A percentile compares a stretch with the other conserved stretches of the same genome.
Evolutionary conservation across 1,284 basidiomycete genomes (phyloP).

Genomic region (Leccinum angustisporum): DNA sequence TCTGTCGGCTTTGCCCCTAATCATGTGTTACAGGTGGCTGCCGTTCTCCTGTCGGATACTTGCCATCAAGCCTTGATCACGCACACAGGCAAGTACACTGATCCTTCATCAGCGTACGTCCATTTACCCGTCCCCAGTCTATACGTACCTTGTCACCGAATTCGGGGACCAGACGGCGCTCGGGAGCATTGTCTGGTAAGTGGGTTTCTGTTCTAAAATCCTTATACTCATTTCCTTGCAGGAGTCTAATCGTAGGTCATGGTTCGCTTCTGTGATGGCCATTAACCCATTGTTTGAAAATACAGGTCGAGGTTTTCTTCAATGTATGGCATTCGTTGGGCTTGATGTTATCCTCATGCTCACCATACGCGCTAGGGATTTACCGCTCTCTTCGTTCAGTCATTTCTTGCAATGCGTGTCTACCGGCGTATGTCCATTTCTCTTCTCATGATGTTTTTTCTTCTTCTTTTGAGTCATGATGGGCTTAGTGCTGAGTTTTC

Average conservation of each 20-base stretch:
- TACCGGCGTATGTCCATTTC: slow-evolving; percentile 26
- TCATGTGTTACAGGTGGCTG: slow-evolving; percentile 41
- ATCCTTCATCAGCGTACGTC: background rate
- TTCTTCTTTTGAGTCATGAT: background rate
- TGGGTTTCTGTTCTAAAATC: background rate
- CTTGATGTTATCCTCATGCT: background rate
- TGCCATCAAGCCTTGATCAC: slow-evolving; percentile 58
- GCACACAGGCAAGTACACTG: slow-evolving; percentile 45
- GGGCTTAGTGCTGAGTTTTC: background rate
- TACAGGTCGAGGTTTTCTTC: slow-evolving; percentile 41
- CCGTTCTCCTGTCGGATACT: slow-evolving; percentile 52
- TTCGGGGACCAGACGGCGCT: slow-evolving; percentile 36
- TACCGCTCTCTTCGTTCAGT: slow-evolving; percentile 41
- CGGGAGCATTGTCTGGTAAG: slow-evolving; percentile 48
- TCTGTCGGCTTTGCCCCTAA: background rate
- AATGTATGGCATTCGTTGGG: slow-evolving; percentile 23
- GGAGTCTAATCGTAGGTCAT: slow-evolving; percentile 49
- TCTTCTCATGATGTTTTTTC: slow-evolving; percentile 3
- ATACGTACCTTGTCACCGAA: slow-evolving; percentile 43
- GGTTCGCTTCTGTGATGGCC: background rate
- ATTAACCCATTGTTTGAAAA: slow-evolving; percentile 2
- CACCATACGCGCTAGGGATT: slow-evolving; percentile 26
- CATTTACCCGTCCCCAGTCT: slow-evolving; percentile 39
- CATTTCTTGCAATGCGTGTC: slow-evolving; percentile 35
- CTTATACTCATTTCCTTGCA: slow-evolving; percentile 21